Evolutionary conservation across 495 filamentous ascomycete species (phyloP), one percentile per base, ranked within the genome.

Genomic region (Lichina pygmaea): DNA sequence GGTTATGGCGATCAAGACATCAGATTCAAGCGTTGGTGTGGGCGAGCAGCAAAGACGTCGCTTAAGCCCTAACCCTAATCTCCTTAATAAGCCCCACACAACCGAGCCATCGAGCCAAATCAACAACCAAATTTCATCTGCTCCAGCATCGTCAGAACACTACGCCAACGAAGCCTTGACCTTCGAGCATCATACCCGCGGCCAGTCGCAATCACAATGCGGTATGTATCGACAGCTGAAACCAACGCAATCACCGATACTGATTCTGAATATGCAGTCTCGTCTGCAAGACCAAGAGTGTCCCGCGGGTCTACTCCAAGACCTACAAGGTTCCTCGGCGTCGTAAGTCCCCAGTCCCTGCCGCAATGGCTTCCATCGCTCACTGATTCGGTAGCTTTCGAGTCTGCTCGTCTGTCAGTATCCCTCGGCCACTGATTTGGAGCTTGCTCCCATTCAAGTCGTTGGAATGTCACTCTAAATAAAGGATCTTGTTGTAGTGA

Each of bases 401-500:
- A 97, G 80, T 86, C 84, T 60, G 89, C 89, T 65, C 91, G 89
- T 78, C 75, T 97, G 89, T 95, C 73, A 79, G 85, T 83, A 70
- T 61, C 65, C 68, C 71, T 72, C 76, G 83, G 77, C 86, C 89
- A 95, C 81, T 94, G 75, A 86, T 73, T 70, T 71, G 59, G 84
- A 92, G 89, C 86, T 78, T 82, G 86, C 68, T 84, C 85, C 80
- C 80, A 72, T 71, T 86, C 68, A 94, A 62, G 86, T 93, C 89
- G 82, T 77, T 68, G 64, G 76, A 42, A 40, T 48, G 34, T 15
- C 31, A 50, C 44, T 34, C 47, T 24, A 24, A 24, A 24, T 4
- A 4, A 46, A 54, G 71, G 66, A 70, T 55, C 62, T 53, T 50
- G 60, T 60, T 61, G 56, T 71, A 97, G 91, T 72, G 89, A 97